Conservation (phyloP, 495 filamentous ascomycete genomes). For the Talaromyces stipitatus region DNA sequence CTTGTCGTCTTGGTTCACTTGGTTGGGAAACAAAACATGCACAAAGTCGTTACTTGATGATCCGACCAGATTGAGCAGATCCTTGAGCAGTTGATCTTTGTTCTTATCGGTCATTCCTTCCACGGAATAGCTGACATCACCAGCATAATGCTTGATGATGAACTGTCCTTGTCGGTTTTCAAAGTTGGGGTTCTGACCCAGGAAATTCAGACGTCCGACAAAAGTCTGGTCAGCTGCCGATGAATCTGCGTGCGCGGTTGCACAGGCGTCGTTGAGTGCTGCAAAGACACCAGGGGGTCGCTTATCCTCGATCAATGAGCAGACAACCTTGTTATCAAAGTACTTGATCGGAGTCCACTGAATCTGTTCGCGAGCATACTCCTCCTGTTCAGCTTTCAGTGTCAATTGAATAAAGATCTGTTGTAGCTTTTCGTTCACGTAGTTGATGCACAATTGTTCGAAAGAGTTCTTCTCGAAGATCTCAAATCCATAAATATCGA, state of each 20-base stretch:
- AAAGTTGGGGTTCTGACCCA: conserved; percentile 83
- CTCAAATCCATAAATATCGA: conserved; percentile 99
- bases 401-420: conserved; percentile 99
- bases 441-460: conserved; percentile 99
- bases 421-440: conserved; percentile 99
- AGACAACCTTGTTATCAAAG: conserved; percentile 99
- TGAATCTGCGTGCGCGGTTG: conserved; percentile 92
- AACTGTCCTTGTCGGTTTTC: conserved; percentile 91
- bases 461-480: conserved; percentile 99
- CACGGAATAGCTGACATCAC: conserved; percentile 92
- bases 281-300: conserved; percentile 92
- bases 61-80: conserved; percentile 80
- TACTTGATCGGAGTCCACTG: conserved; percentile 99
- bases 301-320: conserved; percentile 91
- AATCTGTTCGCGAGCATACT: conserved; percentile 94
- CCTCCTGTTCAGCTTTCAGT: conserved; percentile 93
- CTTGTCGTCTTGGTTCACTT: conserved; percentile 94
- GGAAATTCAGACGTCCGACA: conserved; percentile 80
- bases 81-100: conserved; percentile 95
- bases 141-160: conserved; percentile 98
- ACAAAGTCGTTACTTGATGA: conserved; percentile 79
- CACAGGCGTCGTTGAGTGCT: conserved; percentile 94
- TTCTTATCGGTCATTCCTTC: conserved; percentile 99
- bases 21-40: conserved; percentile 79
- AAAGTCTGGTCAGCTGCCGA: conserved; percentile 93